Conservation (phyloP, 2,329 filamentous ascomycete genomes). For the Truncatella angustata region DNA sequence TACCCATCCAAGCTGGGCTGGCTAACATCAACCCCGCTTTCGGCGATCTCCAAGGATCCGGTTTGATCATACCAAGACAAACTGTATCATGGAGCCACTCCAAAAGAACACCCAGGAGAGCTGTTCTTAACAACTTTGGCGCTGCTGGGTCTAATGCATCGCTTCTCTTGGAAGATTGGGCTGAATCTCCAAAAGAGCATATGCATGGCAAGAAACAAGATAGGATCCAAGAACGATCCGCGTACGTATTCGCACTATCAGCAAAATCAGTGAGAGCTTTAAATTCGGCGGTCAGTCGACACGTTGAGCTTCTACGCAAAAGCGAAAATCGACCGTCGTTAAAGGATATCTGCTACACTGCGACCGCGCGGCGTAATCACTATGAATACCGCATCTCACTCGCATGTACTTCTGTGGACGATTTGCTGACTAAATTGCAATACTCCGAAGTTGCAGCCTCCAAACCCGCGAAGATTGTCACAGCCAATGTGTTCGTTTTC, state of each 20-base stretch:
- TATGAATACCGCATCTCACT: constrained; percentile 14
- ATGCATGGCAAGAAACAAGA: neutral
- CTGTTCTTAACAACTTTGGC: constrained; percentile 34
- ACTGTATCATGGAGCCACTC: constrained; percentile 6
- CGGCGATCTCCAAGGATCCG: constrained; percentile 9
- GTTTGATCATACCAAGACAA: constrained; percentile 6
- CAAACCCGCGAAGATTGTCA: neutral
- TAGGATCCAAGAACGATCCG: neutral
- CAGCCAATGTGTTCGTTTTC: constrained; percentile 13
- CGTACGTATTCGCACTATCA: constrained; percentile 14
- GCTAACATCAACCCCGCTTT: constrained; percentile 27
- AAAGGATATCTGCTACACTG: constrained; percentile 18
- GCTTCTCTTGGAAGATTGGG: constrained; percentile 17
- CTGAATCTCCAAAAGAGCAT: neutral
- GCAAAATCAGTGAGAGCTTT: constrained; percentile 14
- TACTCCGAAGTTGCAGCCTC: neutral
- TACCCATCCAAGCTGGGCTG: constrained; percentile 25
- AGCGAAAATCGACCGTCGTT: constrained; percentile 9
- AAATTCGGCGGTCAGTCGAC: constrained; percentile 8
- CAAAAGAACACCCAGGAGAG: constrained; percentile 10
- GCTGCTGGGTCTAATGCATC: constrained; percentile 29
- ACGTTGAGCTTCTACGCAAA: constrained; percentile 12
- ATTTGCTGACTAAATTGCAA: constrained; percentile 6
- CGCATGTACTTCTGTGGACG: constrained; percentile 9
- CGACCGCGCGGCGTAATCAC: constrained; percentile 17